Evolutionary conservation across 1,284 basidiomycete genomes (phyloP).

Genomic region (Tremellales sp.): DNA sequence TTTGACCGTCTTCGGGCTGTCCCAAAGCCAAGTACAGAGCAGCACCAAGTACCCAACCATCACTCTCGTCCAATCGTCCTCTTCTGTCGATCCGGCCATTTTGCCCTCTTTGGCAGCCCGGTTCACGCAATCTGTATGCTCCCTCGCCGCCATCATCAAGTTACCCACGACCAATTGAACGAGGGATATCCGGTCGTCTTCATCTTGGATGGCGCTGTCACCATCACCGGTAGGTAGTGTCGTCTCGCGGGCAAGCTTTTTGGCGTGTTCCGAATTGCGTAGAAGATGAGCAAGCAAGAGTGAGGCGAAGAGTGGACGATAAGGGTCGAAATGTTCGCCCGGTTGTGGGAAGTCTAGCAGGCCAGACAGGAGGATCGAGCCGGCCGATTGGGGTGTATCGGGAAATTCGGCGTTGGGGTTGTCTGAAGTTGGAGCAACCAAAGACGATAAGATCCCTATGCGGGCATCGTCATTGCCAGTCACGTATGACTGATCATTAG

Average conservation of each 20-base stretch:
- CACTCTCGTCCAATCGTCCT: constrained; percentile 78
- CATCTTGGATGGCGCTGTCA: constrained; percentile 35
- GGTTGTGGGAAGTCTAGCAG: constrained; percentile 47
- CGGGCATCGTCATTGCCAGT: constrained; percentile 47
- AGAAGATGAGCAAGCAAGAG: constrained; percentile 54
- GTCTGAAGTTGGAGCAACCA: constrained; percentile 28
- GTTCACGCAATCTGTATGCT: constrained; percentile 52
- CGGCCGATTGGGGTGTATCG: constrained; percentile 45
- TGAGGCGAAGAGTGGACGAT: constrained; percentile 53
- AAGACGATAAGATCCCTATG: constrained; percentile 46
- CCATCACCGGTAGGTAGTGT: constrained; percentile 41
- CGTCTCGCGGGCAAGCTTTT: constrained; percentile 53
- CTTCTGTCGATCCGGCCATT: constrained; percentile 41
- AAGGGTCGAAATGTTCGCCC: constrained; percentile 50
- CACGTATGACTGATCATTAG: no score
- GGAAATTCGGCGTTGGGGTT: constrained; percentile 25
- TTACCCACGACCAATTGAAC: constrained; percentile 59
- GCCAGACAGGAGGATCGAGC: constrained; percentile 52
- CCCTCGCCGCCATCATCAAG: constrained; percentile 58
- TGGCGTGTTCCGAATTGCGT: constrained; percentile 54
- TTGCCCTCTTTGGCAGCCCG: constrained; percentile 37
- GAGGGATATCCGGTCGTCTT: constrained; percentile 54
- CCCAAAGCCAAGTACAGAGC: constrained; percentile 93
- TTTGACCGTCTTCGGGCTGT: constrained; percentile 78
- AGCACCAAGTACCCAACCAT: constrained; percentile 80